A percentile compares a stretch with the other conserved stretches of the same genome.
These are phyloP conservation scores for Candida sanyiensis DNA, from an alignment of 805 yeast genomes.

Conservation along the genomic window DNA sequence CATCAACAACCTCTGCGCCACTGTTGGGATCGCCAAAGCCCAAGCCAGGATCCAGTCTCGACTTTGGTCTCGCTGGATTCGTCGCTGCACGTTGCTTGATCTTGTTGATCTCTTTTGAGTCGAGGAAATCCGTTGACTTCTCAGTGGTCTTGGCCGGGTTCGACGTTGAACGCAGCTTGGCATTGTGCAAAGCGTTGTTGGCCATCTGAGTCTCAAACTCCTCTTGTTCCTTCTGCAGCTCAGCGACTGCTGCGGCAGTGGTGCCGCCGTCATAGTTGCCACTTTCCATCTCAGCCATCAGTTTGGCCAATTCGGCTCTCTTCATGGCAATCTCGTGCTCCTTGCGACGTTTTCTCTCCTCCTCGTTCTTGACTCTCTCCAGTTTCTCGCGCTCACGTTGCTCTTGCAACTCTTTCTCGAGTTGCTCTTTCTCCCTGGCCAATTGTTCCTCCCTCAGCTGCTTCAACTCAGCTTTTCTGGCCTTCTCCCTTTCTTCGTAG, in stretches of 20 bases:
- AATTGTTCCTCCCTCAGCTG: conserved; percentile 24
- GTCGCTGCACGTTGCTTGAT: conserved; percentile 33
- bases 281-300: conserved; percentile 15
- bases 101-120: conserved; percentile 25
- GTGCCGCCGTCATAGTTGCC: conserved; percentile 14
- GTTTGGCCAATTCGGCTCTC: conserved; percentile 15
- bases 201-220: neutral
- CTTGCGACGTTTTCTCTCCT: conserved; percentile 19
- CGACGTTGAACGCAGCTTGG: conserved; percentile 33
- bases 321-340: conserved; percentile 25
- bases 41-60: conserved; percentile 39
- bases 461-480: conserved; percentile 36
- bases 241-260: conserved; percentile 9
- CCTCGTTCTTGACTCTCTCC: conserved; percentile 10
- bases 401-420: conserved; percentile 15
- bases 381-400: conserved; percentile 11
- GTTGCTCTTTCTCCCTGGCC: conserved; percentile 22
- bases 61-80: conserved; percentile 38
- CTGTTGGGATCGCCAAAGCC: conserved; percentile 20
- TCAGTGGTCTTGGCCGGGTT: conserved; percentile 27
- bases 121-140: conserved; percentile 19
- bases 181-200: conserved; percentile 13
- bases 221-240: neutral
- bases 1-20: conserved; percentile 16
- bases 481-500: conserved; percentile 59